A percentile compares a stretch with the other conserved stretches of the same genome.
These are phyloP conservation scores for Umbelopsis isabellina DNA, from an alignment of 192 early-diverging fungal species.

Conservation along the genomic window DNA sequence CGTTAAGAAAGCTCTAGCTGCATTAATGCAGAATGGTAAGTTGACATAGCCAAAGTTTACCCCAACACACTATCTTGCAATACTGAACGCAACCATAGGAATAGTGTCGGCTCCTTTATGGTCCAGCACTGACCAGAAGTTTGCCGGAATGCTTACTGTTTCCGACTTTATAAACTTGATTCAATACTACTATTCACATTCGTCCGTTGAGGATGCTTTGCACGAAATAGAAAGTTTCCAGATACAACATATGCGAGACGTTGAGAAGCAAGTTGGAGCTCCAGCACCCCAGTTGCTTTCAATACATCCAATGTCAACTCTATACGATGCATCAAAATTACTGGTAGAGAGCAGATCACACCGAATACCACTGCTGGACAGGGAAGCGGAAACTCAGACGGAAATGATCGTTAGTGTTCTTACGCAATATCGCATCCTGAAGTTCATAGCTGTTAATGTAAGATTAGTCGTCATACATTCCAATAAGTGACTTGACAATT, in stretches of 20 bases:
- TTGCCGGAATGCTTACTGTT: conserved; percentile 95
- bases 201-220: conserved; percentile 79
- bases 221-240: conserved; percentile 85
- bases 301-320: conserved; percentile 82
- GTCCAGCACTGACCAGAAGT: conserved; percentile 77
- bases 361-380: conserved; percentile 88
- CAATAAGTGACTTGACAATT: not conserved
- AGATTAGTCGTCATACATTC: not conserved
- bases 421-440: conserved; percentile 50
- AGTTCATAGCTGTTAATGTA: conserved; percentile 43
- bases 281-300: conserved; percentile 70
- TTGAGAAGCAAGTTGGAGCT: conserved; percentile 62
- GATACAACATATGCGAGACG: conserved; percentile 66
- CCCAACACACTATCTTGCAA: not conserved
- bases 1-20: conserved; percentile 90
- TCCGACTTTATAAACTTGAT: conserved; percentile 96
- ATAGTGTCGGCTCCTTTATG: conserved; percentile 94
- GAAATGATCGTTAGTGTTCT: conserved; percentile 93
- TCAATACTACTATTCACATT: conserved; percentile 86
- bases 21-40: conserved; percentile 93
- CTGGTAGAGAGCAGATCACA: conserved; percentile 84
- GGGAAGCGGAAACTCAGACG: conserved; percentile 67
- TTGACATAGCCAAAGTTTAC: not conserved
- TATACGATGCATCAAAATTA: conserved; percentile 85
- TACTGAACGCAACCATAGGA: conserved; percentile 51